Percentiles rank a stretch among this genome's conserved stretches.
Evolutionary conservation across 768 basidiomycete species (phyloP).

Genomic region (Lentinula aciculospora): DNA sequence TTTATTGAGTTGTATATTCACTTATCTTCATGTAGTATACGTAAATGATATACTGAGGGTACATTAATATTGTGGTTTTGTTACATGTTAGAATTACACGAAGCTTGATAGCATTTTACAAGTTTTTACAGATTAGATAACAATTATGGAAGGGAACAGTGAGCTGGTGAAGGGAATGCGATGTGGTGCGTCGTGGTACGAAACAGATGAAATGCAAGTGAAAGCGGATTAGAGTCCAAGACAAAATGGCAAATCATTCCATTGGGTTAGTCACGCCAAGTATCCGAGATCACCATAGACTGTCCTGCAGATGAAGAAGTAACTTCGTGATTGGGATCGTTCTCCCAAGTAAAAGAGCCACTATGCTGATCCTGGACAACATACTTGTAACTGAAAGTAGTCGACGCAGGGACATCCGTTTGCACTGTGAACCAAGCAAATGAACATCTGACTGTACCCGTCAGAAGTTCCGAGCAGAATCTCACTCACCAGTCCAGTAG

Average conservation of each 20-base stretch:
- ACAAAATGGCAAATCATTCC: not conserved
- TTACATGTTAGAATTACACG: too few relatives aligned
- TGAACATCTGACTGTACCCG: not conserved
- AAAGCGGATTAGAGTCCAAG: not conserved
- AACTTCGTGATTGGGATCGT: constrained; percentile 55
- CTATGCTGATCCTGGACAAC: constrained; percentile 37
- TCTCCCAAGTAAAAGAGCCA: constrained; percentile 55
- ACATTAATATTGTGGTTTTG: too few relatives aligned
- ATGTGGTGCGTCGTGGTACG: not conserved
- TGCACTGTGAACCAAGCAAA: constrained; percentile 37
- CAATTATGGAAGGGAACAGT: not conserved
- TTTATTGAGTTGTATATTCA: too few relatives aligned
- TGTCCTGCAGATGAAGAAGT: constrained; percentile 41
- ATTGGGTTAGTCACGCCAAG: constrained; percentile 24
- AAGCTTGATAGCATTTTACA: too few relatives aligned
- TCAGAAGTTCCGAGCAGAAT: not conserved
- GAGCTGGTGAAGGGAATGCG: not conserved
- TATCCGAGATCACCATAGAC: constrained; percentile 31
- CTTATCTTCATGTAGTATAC: too few relatives aligned
- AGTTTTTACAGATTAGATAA: too few relatives aligned
- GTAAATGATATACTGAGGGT: too few relatives aligned
- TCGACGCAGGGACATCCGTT: constrained; percentile 53
- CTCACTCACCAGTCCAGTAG: constrained; percentile 36
- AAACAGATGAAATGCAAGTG: not conserved
- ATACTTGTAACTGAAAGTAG: constrained; percentile 66